Evolutionary conservation across 768 basidiomycete species (phyloP), one percentile per base, ranked within the genome.

Genomic region (Tricholoma matsutake): DNA sequence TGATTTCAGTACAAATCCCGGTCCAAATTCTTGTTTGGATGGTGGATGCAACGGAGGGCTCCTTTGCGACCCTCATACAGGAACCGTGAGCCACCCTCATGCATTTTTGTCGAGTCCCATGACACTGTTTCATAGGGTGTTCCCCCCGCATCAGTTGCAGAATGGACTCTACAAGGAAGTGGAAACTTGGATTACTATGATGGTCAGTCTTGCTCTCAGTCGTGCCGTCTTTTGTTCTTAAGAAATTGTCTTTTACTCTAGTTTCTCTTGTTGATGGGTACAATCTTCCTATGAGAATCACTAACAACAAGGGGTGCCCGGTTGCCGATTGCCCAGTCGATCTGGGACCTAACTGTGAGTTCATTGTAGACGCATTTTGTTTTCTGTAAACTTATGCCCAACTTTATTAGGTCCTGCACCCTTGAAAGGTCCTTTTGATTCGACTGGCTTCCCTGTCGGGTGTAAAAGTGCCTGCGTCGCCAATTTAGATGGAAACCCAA

Each of bases 11-110:
- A 73, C 63, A 43, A 79, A 80, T 65, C 78, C 78, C 41, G 80
- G 81, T n/a, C 84, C 81, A 22, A 85, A 79, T 63, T 84, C 85
- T 13, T 91, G 88, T 64, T 63, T 84, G 18, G 78, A 79, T 58
- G 89, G 88, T 41, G 86, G 86, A 53, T 90, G 88, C 68, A 86
- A 85, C 60, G 88, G 89, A 14, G 89, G 88, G 37, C 73, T 91
- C 8, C 66, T 76, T 10, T 89, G 89, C 63, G 83, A 81, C 65
- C 62, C 76, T 10, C 66, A 68, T 39, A 80, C 79, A 32, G 86
- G 83, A 49, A 85, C 85, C 14, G 80, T 80, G 65, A 61, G 75
- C 63, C 6, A 20, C n/a, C 56, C 45, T 13, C 18, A 7, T 13
- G 29, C 39, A 32, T 22, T 6, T 28, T 28, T 6, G 18, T 16